Evolutionary conservation across 352 stramenopile species (phyloP).

Genomic region (Globisporangium solare): DNA sequence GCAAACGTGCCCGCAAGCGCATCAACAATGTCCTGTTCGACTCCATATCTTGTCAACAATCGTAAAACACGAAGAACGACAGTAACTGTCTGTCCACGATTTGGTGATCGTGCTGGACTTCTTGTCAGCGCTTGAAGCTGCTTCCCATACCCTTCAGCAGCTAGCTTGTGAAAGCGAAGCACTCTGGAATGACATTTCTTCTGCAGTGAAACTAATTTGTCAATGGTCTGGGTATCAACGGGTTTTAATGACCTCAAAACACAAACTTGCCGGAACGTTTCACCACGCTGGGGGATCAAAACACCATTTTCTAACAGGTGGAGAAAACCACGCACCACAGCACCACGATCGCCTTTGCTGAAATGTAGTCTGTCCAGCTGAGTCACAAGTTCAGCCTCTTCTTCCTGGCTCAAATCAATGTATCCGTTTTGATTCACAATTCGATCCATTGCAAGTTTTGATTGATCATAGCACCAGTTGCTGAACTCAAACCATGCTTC

Average conservation of each 20-base stretch:
- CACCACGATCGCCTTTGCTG: conserved; percentile 21
- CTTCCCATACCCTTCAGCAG: conserved; percentile 33
- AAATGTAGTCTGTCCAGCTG: conserved; percentile 41
- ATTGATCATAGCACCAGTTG: conserved; percentile 68
- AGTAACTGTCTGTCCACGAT: conserved; percentile 29
- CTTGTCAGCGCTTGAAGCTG: conserved; percentile 8
- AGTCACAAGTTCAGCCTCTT: conserved; percentile 34
- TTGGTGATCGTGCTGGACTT: background rate
- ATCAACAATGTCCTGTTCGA: conserved; percentile 34
- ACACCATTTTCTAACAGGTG: conserved; percentile 49
- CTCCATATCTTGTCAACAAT: conserved; percentile 60
- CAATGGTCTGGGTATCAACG: conserved; percentile 14
- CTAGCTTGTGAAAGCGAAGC: conserved; percentile 32
- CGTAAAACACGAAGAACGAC: conserved; percentile 59
- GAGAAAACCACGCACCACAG: conserved; percentile 37
- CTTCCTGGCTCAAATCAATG: conserved; percentile 36
- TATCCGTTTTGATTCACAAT: conserved; percentile 46
- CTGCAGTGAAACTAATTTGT: conserved; percentile 32
- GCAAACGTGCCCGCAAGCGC: conserved; percentile 41
- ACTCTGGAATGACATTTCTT: conserved; percentile 25
- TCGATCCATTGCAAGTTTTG: conserved; percentile 32
- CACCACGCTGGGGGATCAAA: conserved; percentile 28
- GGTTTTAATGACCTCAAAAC: conserved; percentile 10
- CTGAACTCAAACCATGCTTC: conserved; percentile 60
- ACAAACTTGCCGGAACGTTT: conserved; percentile 34